Evolutionary conservation across 2,329 filamentous ascomycete genomes (phyloP).

Genomic region (Phialocephala subalpina): DNA sequence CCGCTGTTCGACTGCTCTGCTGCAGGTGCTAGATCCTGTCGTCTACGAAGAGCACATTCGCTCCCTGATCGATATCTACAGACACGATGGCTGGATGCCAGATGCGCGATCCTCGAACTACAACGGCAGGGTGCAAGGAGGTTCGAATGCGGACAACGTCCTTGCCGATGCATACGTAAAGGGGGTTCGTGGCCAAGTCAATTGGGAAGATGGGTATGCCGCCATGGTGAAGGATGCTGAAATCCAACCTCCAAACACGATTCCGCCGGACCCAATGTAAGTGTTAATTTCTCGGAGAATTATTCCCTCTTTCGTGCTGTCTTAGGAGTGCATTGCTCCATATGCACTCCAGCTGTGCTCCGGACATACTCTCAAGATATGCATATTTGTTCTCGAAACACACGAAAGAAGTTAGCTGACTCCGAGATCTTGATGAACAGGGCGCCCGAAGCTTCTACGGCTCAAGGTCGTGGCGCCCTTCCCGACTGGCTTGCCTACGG

Average conservation of each 20-base stretch:
- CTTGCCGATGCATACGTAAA: slow-evolving; percentile 78
- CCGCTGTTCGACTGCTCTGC: slow-evolving; percentile 69
- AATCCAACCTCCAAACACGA: slow-evolving; percentile 64
- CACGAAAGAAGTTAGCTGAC: too few relatives aligned
- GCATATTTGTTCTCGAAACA: too few relatives aligned
- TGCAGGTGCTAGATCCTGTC: slow-evolving; percentile 69
- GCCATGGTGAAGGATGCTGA: slow-evolving; percentile 76
- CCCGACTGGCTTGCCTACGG: slow-evolving; percentile 72
- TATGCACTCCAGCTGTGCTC: too few relatives aligned
- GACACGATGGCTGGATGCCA: slow-evolving; percentile 69
- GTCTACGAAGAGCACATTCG: slow-evolving; percentile 72
- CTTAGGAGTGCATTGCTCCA: too few relatives aligned
- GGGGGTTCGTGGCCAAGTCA: slow-evolving; percentile 64
- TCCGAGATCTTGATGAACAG: too few relatives aligned
- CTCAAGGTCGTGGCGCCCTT: slow-evolving; percentile 73
- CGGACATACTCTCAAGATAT: too few relatives aligned
- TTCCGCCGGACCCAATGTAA: slow-evolving; percentile 60
- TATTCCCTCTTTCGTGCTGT: too few relatives aligned
- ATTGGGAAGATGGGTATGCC: slow-evolving; percentile 67
- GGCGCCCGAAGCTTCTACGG: slow-evolving; percentile 66
- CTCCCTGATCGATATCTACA: slow-evolving; percentile 73
- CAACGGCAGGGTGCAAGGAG: slow-evolving; percentile 74
- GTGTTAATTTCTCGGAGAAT: too few relatives aligned
- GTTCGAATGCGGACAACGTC: slow-evolving; percentile 75
- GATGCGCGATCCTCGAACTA: slow-evolving; percentile 73